Evolutionary conservation across 306 rosid species (phyloP).

Genomic region (Senna siamea): DNA sequence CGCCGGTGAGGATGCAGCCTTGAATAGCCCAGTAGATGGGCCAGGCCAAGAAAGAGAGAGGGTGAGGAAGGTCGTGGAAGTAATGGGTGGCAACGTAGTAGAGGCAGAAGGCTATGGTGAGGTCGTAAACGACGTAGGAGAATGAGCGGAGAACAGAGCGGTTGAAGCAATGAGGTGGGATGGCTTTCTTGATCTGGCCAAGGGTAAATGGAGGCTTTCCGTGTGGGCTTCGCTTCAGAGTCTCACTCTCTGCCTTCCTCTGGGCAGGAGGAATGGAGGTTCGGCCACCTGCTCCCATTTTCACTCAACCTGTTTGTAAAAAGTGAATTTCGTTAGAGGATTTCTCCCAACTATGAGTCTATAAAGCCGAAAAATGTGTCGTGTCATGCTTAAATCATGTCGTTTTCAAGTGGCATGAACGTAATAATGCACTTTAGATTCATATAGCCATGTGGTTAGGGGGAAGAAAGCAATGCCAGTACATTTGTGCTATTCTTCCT

Average conservation of each 20-base stretch:
- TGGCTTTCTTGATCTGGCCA: conserved; percentile 11
- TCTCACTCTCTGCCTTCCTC: conserved; percentile 46
- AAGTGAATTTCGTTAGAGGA: conserved; percentile 6
- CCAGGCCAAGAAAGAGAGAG: conserved; percentile 18
- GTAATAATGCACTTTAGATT: no score
- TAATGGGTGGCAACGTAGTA: neutral
- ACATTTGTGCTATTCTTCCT: neutral
- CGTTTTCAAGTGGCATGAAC: no score
- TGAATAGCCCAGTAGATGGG: conserved; percentile 48
- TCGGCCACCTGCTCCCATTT: conserved; percentile 97
- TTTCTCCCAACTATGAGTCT: no score
- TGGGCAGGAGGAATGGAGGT: conserved; percentile 58
- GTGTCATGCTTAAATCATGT: no score
- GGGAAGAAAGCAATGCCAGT: neutral
- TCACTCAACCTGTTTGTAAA: conserved; percentile 51
- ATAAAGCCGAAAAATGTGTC: no score
- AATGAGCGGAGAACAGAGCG: conserved; percentile 9
- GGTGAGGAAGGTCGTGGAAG: conserved; percentile 10
- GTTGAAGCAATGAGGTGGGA: conserved; percentile 21
- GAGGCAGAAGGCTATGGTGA: conserved; percentile 12
- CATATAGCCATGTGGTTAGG: neutral
- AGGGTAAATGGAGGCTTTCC: neutral
- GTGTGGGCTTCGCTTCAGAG: neutral
- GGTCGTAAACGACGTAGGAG: conserved; percentile 16
- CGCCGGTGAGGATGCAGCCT: conserved; percentile 90